These are phyloP conservation scores for Picea glauca DNA, from an alignment of 75 land plant species.

Conservation along the genomic window DNA sequence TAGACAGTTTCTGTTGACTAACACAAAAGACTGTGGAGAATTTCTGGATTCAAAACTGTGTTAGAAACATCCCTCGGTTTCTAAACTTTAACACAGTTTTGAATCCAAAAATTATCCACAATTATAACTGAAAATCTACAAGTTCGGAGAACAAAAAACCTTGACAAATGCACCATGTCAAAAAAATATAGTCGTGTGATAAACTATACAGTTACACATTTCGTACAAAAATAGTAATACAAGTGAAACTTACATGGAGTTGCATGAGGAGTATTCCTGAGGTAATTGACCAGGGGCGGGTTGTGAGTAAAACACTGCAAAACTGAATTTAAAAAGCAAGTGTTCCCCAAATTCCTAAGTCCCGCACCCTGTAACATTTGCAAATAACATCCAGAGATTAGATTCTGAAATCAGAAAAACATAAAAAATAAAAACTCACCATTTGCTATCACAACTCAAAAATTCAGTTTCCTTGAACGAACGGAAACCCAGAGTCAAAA, in stretches of 20 bases:
- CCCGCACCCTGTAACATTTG: conserved; percentile 59
- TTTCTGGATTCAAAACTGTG: no score
- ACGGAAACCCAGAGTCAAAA: no score
- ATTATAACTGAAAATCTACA: no score
- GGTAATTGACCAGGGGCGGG: conserved; percentile 48
- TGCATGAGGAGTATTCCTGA: conserved; percentile 19
- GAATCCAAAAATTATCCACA: no score
- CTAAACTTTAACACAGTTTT: no score
- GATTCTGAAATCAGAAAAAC: neutral
- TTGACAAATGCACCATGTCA: no score
- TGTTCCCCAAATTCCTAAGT: conserved; percentile 76
- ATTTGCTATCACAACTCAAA: neutral
- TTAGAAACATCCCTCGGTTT: no score
- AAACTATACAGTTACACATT: neutral
- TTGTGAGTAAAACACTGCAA: conserved; percentile 83
- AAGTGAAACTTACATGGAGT: conserved; percentile 21
- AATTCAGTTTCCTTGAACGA: neutral
- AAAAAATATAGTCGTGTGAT: neutral
- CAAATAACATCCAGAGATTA: neutral
- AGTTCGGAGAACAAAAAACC: no score
- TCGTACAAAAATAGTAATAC: neutral
- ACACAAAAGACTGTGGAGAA: neutral
- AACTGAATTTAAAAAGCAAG: conserved; percentile 82
- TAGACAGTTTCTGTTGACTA: neutral
- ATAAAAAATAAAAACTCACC: neutral